phyloP scores from a whole-genome alignment of 192 early-diverging fungal genomes.

The Jimgerdemannia flammicorona region DNA sequence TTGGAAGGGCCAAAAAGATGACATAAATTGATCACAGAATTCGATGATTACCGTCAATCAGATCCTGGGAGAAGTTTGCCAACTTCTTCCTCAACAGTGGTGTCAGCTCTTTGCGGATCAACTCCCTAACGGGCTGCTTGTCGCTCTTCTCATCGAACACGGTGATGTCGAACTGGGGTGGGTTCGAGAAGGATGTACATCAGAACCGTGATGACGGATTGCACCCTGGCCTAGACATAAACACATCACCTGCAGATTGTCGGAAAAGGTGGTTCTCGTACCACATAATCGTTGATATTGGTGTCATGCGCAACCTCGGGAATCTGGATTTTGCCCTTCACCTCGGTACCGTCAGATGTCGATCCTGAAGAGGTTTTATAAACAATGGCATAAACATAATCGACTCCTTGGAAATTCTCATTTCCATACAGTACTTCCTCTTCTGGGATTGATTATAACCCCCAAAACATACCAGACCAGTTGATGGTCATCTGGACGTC shows the following conservation, averaged over 20 bases:
- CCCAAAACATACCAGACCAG: conserved; percentile 55
- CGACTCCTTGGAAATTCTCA: not conserved
- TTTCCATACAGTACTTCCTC: conserved; percentile 1
- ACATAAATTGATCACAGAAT: not conserved
- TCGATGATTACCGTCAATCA: conserved; percentile 54
- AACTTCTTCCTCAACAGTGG: conserved; percentile 61
- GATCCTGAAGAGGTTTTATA: conserved; percentile 26
- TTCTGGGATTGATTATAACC: not conserved
- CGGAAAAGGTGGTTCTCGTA: conserved; percentile 25
- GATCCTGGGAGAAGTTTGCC: conserved; percentile 59
- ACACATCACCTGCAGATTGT: not conserved
- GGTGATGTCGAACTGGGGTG: conserved; percentile 64
- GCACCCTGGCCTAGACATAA: not conserved
- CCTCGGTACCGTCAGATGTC: conserved; percentile 53
- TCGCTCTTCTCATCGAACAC: conserved; percentile 45
- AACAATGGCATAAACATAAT: not conserved
- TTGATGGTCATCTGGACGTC: conserved; percentile 76
- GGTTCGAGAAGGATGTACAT: not conserved
- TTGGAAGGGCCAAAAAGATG: not conserved
- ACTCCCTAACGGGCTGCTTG: conserved; percentile 57
- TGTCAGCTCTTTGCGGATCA: conserved; percentile 65
- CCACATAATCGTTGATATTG: conserved; percentile 74
- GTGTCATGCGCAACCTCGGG: conserved; percentile 93
- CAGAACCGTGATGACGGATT: not conserved
- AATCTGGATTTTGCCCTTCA: conserved; percentile 73